A percentile compares a stretch with the other conserved stretches of the same genome.
Conservation (phyloP, 768 basidiomycete species). For the Brasilioporus rufonigricans region DNA sequence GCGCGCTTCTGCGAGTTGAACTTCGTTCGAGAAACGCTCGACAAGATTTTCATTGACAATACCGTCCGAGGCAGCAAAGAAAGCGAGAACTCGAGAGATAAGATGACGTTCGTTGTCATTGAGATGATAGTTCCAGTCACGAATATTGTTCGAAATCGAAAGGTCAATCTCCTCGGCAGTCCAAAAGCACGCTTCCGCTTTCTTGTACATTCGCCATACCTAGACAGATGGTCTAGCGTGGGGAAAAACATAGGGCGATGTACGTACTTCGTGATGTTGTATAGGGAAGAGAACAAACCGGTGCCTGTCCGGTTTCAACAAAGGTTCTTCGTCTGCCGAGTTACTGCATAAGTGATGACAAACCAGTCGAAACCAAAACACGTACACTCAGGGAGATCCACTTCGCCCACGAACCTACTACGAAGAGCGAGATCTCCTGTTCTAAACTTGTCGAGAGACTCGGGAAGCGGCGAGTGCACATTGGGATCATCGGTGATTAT, state of each 20-base stretch:
- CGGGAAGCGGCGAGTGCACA: not conserved
- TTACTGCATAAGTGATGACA: not conserved
- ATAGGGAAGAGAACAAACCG: constrained; percentile 94
- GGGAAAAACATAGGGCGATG: not conserved
- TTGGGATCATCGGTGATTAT: not conserved
- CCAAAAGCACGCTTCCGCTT: constrained; percentile 91
- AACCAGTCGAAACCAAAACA: not conserved
- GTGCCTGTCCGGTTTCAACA: constrained; percentile 68
- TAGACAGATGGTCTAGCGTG: constrained; percentile 28
- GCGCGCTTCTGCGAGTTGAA: no score
- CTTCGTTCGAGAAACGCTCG: no score
- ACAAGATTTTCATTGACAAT: constrained; percentile 98
- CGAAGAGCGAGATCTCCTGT: not conserved
- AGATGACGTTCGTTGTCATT: no score
- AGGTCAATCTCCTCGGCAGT: constrained; percentile 91
- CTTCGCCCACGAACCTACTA: constrained; percentile 16
- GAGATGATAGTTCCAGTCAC: constrained; percentile 81
- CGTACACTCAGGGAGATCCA: constrained; percentile 22
- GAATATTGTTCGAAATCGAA: constrained; percentile 74
- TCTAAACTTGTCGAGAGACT: not conserved
- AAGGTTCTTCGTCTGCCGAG: constrained; percentile 56
- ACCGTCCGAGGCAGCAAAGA: constrained; percentile 93
- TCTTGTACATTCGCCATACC: constrained; percentile 97
- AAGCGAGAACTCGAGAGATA: constrained; percentile 89
- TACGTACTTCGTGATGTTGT: constrained; percentile 78